Percentiles rank a stretch among this genome's conserved stretches.
These are phyloP conservation scores for Peronospora farinosa DNA, from an alignment of 352 stramenopile species.

Conservation along the genomic window DNA sequence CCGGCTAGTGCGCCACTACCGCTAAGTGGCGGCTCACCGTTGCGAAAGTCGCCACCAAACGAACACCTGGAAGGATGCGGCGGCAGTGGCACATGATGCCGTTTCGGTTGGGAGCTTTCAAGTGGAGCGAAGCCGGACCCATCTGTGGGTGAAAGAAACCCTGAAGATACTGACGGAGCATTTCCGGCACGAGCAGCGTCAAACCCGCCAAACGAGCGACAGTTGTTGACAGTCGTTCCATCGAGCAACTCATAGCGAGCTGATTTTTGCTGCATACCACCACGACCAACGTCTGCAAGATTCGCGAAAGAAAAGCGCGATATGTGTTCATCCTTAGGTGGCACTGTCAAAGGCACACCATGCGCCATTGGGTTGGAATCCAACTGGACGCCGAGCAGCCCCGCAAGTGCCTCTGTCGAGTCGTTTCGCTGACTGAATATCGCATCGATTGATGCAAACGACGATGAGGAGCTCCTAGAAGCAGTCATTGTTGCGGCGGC, in stretches of 20 bases:
- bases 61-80: constrained; percentile 24
- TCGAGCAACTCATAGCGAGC: constrained; percentile 30
- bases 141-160: constrained; percentile 29
- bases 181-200: constrained; percentile 12
- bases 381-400: constrained; percentile 56
- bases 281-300: constrained; percentile 23
- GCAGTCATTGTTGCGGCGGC: constrained; percentile 5
- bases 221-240: constrained; percentile 27
- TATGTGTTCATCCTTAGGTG: constrained; percentile 38
- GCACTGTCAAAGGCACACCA: constrained; percentile 21
- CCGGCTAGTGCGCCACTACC: constrained; percentile 9
- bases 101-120: constrained; percentile 25
- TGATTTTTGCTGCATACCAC: constrained; percentile 5
- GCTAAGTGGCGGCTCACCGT: constrained; percentile 17
- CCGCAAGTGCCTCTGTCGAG: constrained; percentile 63
- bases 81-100: constrained; percentile 21
- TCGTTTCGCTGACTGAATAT: constrained; percentile 76
- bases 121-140: constrained; percentile 39
- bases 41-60: constrained; percentile 31
- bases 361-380: constrained; percentile 40
- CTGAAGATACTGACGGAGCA: constrained; percentile 17
- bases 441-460: constrained; percentile 77
- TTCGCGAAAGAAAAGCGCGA: constrained; percentile 84
- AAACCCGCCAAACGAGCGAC: constrained; percentile 26
- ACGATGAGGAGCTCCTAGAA: constrained; percentile 35